A percentile compares a stretch with the other conserved stretches of the same genome.
These are phyloP conservation scores for Boehmeria nivea DNA, from an alignment of 306 rosid species.

Conservation along the genomic window DNA sequence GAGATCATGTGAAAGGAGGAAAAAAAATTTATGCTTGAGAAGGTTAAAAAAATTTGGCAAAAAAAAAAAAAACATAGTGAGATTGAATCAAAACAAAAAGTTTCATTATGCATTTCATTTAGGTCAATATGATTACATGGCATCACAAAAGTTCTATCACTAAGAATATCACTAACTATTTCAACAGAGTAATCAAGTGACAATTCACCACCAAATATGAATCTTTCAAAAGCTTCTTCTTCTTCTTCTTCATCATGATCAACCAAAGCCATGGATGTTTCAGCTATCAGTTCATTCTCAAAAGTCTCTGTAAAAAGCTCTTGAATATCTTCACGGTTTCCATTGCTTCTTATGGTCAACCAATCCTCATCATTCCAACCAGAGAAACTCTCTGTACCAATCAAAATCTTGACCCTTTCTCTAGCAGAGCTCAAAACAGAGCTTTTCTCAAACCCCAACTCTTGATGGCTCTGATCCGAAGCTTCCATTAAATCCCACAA, in stretches of 20 bases:
- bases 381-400: constrained; percentile 16
- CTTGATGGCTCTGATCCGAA: constrained; percentile 17
- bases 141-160: constrained; percentile 9
- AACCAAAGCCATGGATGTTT: constrained; percentile 4
- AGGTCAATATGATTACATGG: not conserved
- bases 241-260: constrained; percentile 19
- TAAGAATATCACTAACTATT: not conserved
- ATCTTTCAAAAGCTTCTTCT: not conserved
- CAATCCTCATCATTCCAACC: constrained; percentile 37
- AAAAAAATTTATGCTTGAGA: not conserved
- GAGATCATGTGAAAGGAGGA: not conserved
- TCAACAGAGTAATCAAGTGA: constrained; percentile 12
- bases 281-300: too few species aligned
- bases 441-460: not conserved
- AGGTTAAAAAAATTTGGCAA: not conserved
- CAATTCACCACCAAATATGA: constrained; percentile 21
- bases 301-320: not conserved
- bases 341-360: constrained; percentile 39
- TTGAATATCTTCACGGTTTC: not conserved
- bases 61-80: not conserved
- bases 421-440: constrained; percentile 17
- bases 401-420: constrained; percentile 33
- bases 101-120: constrained; percentile 11
- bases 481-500: constrained; percentile 38
- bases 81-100: constrained; percentile 2